phyloP scores from a whole-genome alignment of 768 basidiomycete genomes.

The Auricularia cornea region DNA sequence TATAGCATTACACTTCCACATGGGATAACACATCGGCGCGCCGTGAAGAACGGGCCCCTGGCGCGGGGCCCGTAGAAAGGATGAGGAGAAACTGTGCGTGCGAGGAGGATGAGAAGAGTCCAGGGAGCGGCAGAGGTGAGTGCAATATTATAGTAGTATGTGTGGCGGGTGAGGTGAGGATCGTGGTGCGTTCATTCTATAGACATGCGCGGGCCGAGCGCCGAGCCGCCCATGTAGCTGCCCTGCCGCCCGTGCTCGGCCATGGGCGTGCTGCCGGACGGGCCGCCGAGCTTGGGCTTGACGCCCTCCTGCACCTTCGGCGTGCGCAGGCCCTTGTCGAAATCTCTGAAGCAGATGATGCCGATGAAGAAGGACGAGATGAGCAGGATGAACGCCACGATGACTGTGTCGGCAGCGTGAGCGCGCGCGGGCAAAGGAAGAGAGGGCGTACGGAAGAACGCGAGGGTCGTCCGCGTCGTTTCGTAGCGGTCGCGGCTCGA shows the following conservation, averaged over 20 bases:
- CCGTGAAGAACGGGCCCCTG: no score
- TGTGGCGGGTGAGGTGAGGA: no score
- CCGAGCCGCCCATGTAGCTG: slow-evolving; percentile 43
- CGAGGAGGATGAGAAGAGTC: no score
- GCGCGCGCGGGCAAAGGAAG: neutral
- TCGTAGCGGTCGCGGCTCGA: slow-evolving; percentile 43
- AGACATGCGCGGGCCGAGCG: slow-evolving; percentile 58
- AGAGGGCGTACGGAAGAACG: slow-evolving; percentile 60
- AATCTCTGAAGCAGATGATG: slow-evolving; percentile 71
- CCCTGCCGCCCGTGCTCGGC: slow-evolving; percentile 27
- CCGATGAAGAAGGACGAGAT: slow-evolving; percentile 70
- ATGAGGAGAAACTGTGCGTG: no score
- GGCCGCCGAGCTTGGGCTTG: slow-evolving; percentile 9
- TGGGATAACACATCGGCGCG: no score
- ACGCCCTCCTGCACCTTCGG: slow-evolving; percentile 53
- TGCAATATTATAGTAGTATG: no score
- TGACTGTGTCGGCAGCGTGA: slow-evolving; percentile 35
- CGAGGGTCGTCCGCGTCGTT: slow-evolving; percentile 72
- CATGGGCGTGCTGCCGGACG: slow-evolving; percentile 37
- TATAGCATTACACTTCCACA: no score
- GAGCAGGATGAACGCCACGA: slow-evolving; percentile 66
- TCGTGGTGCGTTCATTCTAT: slow-evolving; percentile 47
- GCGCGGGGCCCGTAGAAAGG: no score
- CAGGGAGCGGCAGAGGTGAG: no score
- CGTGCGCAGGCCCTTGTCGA: slow-evolving; percentile 65